phyloP scores from a whole-genome alignment of 2,329 filamentous ascomycete genomes.

The Bipolaris gigantea region DNA sequence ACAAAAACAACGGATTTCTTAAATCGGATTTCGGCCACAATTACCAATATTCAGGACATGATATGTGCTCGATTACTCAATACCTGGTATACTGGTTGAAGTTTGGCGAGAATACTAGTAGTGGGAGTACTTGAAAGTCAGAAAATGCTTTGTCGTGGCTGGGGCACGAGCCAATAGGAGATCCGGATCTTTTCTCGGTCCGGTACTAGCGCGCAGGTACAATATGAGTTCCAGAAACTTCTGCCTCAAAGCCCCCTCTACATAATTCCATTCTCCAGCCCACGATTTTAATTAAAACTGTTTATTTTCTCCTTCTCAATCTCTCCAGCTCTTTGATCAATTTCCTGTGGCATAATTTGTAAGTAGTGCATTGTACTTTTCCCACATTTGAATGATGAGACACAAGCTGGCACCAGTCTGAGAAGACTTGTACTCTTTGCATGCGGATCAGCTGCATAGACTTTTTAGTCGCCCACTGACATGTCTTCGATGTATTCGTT shows the following conservation, averaged over 20 bases:
- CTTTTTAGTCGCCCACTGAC: conserved; percentile 32
- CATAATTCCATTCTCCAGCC: conserved; percentile 17
- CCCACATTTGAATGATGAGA: conserved; percentile 56
- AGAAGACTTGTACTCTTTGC: conserved; percentile 65
- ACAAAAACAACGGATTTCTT: not conserved
- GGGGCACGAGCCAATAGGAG: conserved; percentile 4
- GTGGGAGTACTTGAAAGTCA: too few species aligned
- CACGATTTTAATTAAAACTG: not conserved
- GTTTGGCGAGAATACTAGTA: not conserved
- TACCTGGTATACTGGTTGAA: not conserved
- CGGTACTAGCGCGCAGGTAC: conserved; percentile 10
- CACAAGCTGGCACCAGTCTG: conserved; percentile 68
- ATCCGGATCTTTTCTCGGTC: conserved; percentile 13
- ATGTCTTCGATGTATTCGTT: conserved; percentile 1
- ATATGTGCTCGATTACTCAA: not conserved
- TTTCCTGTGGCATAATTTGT: conserved; percentile 10
- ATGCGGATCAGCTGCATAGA: conserved; percentile 63
- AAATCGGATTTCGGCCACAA: not conserved
- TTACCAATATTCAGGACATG: too few species aligned
- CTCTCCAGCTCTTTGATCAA: not conserved
- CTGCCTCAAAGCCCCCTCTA: conserved; percentile 19
- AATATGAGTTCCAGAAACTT: conserved; percentile 31
- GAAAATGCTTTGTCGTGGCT: not conserved
- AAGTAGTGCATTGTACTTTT: conserved; percentile 10
- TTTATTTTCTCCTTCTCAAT: conserved; percentile 2